Percentiles rank a stretch among this genome's conserved stretches.
These are phyloP conservation scores for Zancudomyces culisetae DNA, from an alignment of 371 early-diverging fungal genomes.

Conservation along the genomic window DNA sequence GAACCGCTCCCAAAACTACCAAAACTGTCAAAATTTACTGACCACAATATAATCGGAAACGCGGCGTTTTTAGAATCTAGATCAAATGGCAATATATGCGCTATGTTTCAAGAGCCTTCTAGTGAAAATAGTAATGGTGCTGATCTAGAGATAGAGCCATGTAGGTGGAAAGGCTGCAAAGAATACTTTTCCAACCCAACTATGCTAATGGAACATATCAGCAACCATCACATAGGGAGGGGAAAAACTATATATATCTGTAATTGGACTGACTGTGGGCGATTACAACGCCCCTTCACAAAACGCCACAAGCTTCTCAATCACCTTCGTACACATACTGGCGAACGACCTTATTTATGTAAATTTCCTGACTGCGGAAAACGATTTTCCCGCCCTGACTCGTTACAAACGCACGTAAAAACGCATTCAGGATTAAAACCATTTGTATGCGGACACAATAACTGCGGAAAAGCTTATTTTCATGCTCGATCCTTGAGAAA, in stretches of 20 bases:
- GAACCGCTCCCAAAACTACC: background rate
- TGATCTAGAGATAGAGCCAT: background rate
- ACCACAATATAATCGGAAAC: background rate
- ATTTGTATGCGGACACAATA: background rate
- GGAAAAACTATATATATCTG: constrained; percentile 2
- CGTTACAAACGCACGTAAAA: constrained; percentile 2
- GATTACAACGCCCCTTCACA: background rate
- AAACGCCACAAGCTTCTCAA: constrained; percentile 3
- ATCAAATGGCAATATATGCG: background rate
- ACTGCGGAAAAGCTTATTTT: constrained; percentile 2
- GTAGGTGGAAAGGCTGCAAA: background rate
- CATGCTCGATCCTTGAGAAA: constrained; percentile 1
- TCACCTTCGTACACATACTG: constrained; percentile 29
- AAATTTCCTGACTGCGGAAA: constrained; percentile 26
- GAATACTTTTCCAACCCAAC: background rate
- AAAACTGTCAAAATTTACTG: too few relatives aligned
- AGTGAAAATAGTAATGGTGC: background rate
- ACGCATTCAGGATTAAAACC: constrained; percentile 3
- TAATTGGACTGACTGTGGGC: background rate
- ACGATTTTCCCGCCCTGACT: constrained; percentile 23
- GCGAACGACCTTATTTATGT: constrained; percentile 37
- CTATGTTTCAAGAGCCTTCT: background rate
- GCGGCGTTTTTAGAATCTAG: background rate
- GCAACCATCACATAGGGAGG: background rate
- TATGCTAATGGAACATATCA: constrained; percentile 1